These are phyloP conservation scores for Lodderomyces jiufengensis DNA, from an alignment of 1,139 yeast species.

Conservation along the genomic window DNA sequence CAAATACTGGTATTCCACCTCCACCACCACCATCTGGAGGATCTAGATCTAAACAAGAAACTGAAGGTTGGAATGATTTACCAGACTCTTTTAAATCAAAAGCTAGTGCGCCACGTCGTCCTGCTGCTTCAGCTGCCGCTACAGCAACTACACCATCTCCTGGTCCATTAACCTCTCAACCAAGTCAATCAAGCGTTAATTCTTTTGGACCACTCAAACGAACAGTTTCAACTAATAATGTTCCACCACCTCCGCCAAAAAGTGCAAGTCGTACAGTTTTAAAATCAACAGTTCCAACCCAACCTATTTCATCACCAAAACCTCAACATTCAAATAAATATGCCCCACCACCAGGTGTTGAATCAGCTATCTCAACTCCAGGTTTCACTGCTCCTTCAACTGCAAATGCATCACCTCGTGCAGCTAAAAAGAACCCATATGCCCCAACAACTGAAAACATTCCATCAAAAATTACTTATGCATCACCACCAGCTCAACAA, in stretches of 20 bases:
- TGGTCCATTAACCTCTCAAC: slow-evolving; percentile 16
- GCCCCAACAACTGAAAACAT: slow-evolving; percentile 23
- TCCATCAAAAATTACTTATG: slow-evolving; percentile 17
- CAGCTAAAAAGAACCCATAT: slow-evolving; percentile 36
- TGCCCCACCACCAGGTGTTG: slow-evolving; percentile 35
- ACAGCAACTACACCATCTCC: slow-evolving; percentile 21
- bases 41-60: slow-evolving; percentile 43
- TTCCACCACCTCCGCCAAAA: slow-evolving; percentile 36
- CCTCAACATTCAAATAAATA: slow-evolving; percentile 28
- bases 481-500: slow-evolving; percentile 17
- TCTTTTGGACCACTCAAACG: slow-evolving; percentile 11
- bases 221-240: slow-evolving; percentile 10
- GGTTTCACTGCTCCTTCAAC: slow-evolving; percentile 29
- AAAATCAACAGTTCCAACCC: slow-evolving; percentile 19
- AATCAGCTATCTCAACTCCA: slow-evolving; percentile 13
- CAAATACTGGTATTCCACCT: slow-evolving; percentile 23
- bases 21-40: slow-evolving; percentile 36
- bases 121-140: slow-evolving; percentile 39
- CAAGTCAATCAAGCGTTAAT: slow-evolving; percentile 3
- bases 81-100: slow-evolving; percentile 62
- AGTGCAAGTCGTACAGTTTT: slow-evolving; percentile 30
- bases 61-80: slow-evolving; percentile 93
- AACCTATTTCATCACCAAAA: slow-evolving; percentile 16
- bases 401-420: slow-evolving; percentile 13
- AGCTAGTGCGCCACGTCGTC: slow-evolving; percentile 50